phyloP scores from a whole-genome alignment of 2,329 filamentous ascomycete genomes.

The Fusarium zealandicum region DNA sequence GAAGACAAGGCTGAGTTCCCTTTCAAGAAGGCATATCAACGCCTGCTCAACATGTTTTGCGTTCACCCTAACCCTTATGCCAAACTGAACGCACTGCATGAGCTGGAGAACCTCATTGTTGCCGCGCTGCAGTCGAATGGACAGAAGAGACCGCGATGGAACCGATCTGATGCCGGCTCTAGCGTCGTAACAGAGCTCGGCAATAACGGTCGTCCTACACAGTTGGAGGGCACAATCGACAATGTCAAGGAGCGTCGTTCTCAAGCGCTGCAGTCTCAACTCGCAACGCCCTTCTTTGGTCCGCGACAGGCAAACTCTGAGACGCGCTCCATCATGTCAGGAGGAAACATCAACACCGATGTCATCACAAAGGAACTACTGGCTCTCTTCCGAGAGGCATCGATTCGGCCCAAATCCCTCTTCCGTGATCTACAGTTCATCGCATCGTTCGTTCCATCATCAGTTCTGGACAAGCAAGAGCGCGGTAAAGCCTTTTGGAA shows the following conservation, averaged over 20 bases:
- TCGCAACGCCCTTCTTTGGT: slow-evolving; percentile 44
- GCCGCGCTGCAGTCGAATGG: slow-evolving; percentile 65
- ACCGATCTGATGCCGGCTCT: slow-evolving; percentile 48
- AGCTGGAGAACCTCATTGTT: slow-evolving; percentile 82
- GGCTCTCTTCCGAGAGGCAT: slow-evolving; percentile 70
- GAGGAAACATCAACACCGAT: slow-evolving; percentile 63
- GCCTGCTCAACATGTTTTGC: slow-evolving; percentile 84
- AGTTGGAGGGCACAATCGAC: slow-evolving; percentile 72
- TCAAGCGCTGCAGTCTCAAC: slow-evolving; percentile 51
- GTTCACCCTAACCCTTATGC: slow-evolving; percentile 86
- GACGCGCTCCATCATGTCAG: slow-evolving; percentile 57
- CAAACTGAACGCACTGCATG: slow-evolving; percentile 83
- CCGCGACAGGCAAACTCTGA: slow-evolving; percentile 55
- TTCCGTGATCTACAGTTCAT: slow-evolving; percentile 84
- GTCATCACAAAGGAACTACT: slow-evolving; percentile 72
- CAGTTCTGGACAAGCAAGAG: slow-evolving; percentile 67
- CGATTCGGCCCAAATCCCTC: slow-evolving; percentile 77
- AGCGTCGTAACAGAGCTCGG: slow-evolving; percentile 45
- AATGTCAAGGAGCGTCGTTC: slow-evolving; percentile 73
- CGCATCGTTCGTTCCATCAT: slow-evolving; percentile 68
- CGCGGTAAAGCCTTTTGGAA: slow-evolving; percentile 87
- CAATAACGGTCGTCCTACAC: slow-evolving; percentile 50
- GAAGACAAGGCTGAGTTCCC: slow-evolving; percentile 67
- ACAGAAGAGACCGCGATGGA: slow-evolving; percentile 47
- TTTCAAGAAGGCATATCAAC: slow-evolving; percentile 80